Evolutionary conservation across 345 rosid species (phyloP), one percentile per base, ranked within the genome.

Genomic region (Populus davidiana): DNA sequence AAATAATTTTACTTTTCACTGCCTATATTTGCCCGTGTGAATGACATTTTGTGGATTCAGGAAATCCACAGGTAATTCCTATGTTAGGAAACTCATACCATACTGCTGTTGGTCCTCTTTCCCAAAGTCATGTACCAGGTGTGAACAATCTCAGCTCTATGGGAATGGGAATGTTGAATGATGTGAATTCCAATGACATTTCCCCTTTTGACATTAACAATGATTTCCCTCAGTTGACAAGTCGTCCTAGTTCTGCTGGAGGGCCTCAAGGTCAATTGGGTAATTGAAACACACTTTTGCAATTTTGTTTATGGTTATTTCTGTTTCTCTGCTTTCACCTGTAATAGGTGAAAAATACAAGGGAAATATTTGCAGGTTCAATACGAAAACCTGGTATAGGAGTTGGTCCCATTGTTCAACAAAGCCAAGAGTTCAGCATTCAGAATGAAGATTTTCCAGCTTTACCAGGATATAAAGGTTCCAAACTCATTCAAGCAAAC

Each of bases 391-490:
- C 91, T 83, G 94, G 94, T 80, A 89, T 89, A 78, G 95, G 95
- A 74, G 90, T 87, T 75, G 84, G 91, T 77, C 92, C 98, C 31
- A 90, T 94, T 82, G 94, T 86, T 82, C 99, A 96, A 82, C 99
- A 96, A 83, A 96, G 89, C 84, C 98, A 94, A 81, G 99, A 96
- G 88, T 94, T 96, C 83, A 94, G 99, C 91, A 96, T 96, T 74
- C 98, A 94, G 90, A 96, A 90, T 81, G 99, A 96, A 87, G 99
- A 96, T 86, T 96, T 96, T 86, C 99, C 98, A 73, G 99, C 99
- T 67, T 81, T 96, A 75, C 99, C 98, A 1, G 98, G 98, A 78
- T 96, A 89, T 81, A 96, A 94, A 90, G 99, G 99, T 96, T 87
- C 82, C 67, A 73, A n/a, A 13, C n/a, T 44, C 77, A n/a, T 77